Evolutionary conservation across 768 basidiomycete genomes (phyloP), one percentile per base, ranked within the genome.

Genomic region (Leucosporidium yakuticum): DNA sequence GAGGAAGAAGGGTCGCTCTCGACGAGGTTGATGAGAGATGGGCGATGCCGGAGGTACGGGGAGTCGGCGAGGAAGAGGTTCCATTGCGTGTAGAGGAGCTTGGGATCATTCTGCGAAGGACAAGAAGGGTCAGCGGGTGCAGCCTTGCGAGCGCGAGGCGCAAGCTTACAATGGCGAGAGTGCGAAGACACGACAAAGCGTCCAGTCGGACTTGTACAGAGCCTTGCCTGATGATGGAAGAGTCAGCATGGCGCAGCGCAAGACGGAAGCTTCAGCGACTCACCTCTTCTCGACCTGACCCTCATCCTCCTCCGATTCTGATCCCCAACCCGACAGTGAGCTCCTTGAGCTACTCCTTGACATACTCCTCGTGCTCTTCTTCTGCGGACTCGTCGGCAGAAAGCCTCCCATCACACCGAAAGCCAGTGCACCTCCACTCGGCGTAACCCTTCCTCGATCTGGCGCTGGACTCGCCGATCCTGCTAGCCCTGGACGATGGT

Each of bases 321-420:
- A 63, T 19, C 25, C 50, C 61, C 2, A 44, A 11, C 17, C 44
- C 34, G 11, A 56, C 5, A 55, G 1, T 12, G 67, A 68, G 4
- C 36, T 58, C 27, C 47, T 53, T 31, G 56, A 62, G 5, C 58
- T 61, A 19, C 31, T 50, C n/a, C 54, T 17, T 25, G 59, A 50
- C 11, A 20, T 49, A 2, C 12, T 17, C 31, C 49, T 51, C 23
- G n/a, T n/a, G 25, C 14, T 27, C 54, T 54, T 17, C 50, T 63
- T 57, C n/a, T 25, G 47, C 9, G 59, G 49, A 5, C 53, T 60
- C 29, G 27, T 20, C 1, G 57, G 23, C 1, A 49, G 27, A 34
- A 72, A 72, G 0, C 56, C 53, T 51, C 71, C 63, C 68, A 72
- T 69, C 29, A 67, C 68, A 4, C 71, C 71, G 60, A 62, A 60